These are phyloP conservation scores for Monosporascus sp. DNA, from an alignment of 2,329 filamentous ascomycete genomes.

Conservation along the genomic window DNA sequence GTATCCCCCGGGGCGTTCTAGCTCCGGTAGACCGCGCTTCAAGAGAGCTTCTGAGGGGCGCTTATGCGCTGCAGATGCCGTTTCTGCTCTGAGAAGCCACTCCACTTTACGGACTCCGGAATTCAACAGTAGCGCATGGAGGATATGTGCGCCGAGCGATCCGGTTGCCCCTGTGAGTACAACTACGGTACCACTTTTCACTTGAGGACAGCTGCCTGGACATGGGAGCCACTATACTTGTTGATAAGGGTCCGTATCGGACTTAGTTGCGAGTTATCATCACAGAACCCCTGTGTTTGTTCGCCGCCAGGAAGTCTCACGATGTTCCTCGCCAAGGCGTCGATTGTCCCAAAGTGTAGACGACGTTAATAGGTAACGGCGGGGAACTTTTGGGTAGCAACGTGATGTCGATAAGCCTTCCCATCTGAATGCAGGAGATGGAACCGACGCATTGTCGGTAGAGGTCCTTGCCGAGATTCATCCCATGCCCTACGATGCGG, in stretches of 20 bases:
- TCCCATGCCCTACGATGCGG: conserved; percentile 20
- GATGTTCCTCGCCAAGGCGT: conserved; percentile 20
- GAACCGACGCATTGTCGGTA: conserved; percentile 58
- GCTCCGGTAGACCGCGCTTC: conserved; percentile 16
- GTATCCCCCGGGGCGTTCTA: conserved; percentile 18
- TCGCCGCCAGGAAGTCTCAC: not conserved
- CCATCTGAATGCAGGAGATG: conserved; percentile 48
- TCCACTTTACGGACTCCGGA: conserved; percentile 39
- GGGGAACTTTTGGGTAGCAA: conserved; percentile 11
- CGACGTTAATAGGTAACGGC: conserved; percentile 47
- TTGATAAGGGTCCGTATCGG: conserved; percentile 22
- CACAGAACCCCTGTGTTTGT: conserved; percentile 1
- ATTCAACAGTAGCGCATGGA: conserved; percentile 36
- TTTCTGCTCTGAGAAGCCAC: conserved; percentile 49
- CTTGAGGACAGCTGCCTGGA: not conserved
- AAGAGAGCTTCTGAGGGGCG: conserved; percentile 39
- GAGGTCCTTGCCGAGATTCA: conserved; percentile 40
- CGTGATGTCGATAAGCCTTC: conserved; percentile 25
- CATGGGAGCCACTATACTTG: conserved; percentile 19
- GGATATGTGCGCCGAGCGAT: conserved; percentile 42
- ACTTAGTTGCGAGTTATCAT: conserved; percentile 4
- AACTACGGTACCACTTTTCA: conserved; percentile 10
- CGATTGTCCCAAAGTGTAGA: conserved; percentile 54
- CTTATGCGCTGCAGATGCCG: conserved; percentile 32
- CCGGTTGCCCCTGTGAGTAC: conserved; percentile 24